phyloP scores from a whole-genome alignment of 805 yeast species.

The Candida rishiriensis region DNA sequence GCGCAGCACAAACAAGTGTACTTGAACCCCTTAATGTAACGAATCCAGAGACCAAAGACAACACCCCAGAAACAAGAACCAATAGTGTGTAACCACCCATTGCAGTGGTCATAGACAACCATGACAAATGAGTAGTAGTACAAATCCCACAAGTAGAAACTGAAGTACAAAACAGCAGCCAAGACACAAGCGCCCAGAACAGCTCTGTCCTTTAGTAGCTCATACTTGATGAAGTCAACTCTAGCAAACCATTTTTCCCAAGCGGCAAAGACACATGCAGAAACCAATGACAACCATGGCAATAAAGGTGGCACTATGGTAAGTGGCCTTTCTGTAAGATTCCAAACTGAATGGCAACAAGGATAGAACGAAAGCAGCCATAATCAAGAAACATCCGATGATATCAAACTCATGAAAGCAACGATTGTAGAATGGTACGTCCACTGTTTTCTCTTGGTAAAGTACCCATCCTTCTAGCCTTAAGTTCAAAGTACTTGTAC shows the following conservation, averaged over 20 bases:
- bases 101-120: constrained; percentile 19
- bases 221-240: constrained; percentile 23
- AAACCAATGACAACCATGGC: constrained; percentile 41
- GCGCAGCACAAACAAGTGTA: constrained; percentile 19
- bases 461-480: constrained; percentile 27
- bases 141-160: constrained; percentile 23
- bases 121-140: constrained; percentile 18
- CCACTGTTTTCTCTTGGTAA: constrained; percentile 9
- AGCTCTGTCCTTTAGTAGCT: constrained; percentile 22
- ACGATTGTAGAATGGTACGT: constrained; percentile 15
- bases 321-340: constrained; percentile 27
- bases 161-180: constrained; percentile 14
- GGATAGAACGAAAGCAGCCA: constrained; percentile 31
- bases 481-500: constrained; percentile 24
- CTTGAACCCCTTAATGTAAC: constrained; percentile 20
- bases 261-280: constrained; percentile 26
- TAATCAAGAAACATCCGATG: constrained; percentile 31
- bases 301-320: constrained; percentile 37
- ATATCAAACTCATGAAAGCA: constrained; percentile 32
- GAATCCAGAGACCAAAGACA: constrained; percentile 18
- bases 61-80: constrained; percentile 23
- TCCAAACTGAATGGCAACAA: constrained; percentile 36
- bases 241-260: constrained; percentile 32
- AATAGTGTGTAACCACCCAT: constrained; percentile 23
- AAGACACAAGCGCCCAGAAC: constrained; percentile 24